A percentile compares a stretch with the other conserved stretches of the same genome.
These are phyloP conservation scores for Chrysanthemum makinoi DNA, from an alignment of 129 eudicot genomes.

Conservation along the genomic window DNA sequence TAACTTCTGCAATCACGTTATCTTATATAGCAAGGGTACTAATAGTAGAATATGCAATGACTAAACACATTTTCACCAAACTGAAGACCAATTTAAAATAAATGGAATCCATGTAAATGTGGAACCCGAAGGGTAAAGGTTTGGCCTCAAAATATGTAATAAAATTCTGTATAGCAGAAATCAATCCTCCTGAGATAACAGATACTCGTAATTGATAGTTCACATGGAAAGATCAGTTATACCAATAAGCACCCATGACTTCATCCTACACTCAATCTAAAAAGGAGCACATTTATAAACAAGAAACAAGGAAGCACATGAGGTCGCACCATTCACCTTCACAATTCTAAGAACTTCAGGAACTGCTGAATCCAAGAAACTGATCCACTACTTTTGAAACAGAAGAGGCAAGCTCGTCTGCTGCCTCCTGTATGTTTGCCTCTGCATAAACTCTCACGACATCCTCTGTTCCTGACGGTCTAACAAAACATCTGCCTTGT, in stretches of 20 bases:
- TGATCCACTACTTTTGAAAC: conserved; percentile 60
- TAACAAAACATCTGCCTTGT: conserved; percentile 77
- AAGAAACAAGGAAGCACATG: not conserved
- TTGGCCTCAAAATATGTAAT: no score
- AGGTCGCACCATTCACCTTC: not conserved
- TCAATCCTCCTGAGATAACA: no score
- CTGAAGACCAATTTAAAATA: no score
- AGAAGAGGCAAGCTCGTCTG: conserved; percentile 59
- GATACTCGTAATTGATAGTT: conserved; percentile 21
- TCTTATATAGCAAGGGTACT: no score
- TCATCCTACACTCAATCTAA: not conserved
- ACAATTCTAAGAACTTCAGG: not conserved
- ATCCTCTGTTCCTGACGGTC: conserved; percentile 93
- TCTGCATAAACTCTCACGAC: conserved; percentile 88
- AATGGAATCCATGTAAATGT: no score
- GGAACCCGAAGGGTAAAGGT: no score
- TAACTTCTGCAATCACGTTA: no score
- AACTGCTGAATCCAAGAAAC: conserved; percentile 50
- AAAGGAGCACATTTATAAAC: no score
- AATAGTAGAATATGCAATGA: no score
- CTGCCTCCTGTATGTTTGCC: conserved; percentile 71
- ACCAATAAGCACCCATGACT: not conserved
- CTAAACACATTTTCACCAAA: no score
- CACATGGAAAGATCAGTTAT: conserved; percentile 13
- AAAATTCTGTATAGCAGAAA: no score